These are phyloP conservation scores for Piromyces sp. DNA, from an alignment of 192 early-diverging fungal species.

Conservation along the genomic window DNA sequence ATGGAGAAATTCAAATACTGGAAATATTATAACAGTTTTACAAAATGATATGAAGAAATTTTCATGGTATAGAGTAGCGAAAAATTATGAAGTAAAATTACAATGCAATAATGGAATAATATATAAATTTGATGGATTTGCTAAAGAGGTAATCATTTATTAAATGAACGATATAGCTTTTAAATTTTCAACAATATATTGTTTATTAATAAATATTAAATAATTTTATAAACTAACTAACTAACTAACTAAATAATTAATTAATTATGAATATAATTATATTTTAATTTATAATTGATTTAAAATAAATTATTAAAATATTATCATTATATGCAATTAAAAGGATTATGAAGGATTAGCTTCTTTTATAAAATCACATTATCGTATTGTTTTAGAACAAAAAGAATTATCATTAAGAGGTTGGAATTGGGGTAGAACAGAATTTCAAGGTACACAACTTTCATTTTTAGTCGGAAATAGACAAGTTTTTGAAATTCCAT, in stretches of 20 bases:
- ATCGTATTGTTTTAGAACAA: constrained; percentile 54
- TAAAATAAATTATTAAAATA: too few relatives aligned
- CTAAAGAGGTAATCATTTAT: constrained; percentile 41
- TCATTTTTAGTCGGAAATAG: constrained; percentile 69
- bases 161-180: too few relatives aligned
- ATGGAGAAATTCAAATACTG: not conserved
- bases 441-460: constrained; percentile 56
- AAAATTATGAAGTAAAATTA: constrained; percentile 68
- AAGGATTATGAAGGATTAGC: constrained; percentile 74
- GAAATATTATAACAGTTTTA: not conserved
- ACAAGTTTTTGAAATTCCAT: constrained; percentile 78
- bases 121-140: constrained; percentile 81
- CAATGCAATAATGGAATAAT: constrained; percentile 51
- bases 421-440: constrained; percentile 92
- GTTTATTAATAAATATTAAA: too few relatives aligned
- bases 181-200: too few relatives aligned
- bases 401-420: constrained; percentile 78
- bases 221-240: too few relatives aligned
- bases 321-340: not conserved
- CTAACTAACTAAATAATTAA: too few relatives aligned
- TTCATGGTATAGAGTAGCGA: constrained; percentile 35
- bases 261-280: too few relatives aligned
- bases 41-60: not conserved
- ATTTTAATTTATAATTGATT: too few relatives aligned
- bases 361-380: constrained; percentile 47